These are phyloP conservation scores for Fusarium nelsonii DNA, from an alignment of 2,329 filamentous ascomycete species.

Conservation along the genomic window DNA sequence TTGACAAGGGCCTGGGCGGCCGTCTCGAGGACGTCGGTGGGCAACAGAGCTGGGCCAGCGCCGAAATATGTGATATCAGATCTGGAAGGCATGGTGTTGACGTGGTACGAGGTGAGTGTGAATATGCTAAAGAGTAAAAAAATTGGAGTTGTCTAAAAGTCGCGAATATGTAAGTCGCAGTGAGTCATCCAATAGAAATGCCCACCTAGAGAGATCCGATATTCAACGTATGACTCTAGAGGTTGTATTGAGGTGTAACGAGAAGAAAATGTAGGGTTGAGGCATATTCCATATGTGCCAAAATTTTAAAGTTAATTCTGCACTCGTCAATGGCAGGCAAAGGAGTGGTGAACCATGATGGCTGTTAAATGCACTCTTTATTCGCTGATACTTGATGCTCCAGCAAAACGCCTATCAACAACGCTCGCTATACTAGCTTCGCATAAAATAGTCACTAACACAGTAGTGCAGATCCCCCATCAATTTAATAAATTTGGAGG, in stretches of 20 bases:
- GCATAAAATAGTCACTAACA: constrained; percentile 10
- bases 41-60: constrained; percentile 88
- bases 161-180: constrained; percentile 19
- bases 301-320: background rate
- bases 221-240: constrained; percentile 35
- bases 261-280: constrained; percentile 7
- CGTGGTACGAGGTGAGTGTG: constrained; percentile 16
- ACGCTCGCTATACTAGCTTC: constrained; percentile 18
- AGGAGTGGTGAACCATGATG: constrained; percentile 18
- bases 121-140: constrained; percentile 27
- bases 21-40: constrained; percentile 81
- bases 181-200: constrained; percentile 47
- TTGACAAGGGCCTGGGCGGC: constrained; percentile 84
- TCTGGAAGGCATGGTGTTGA: constrained; percentile 72
- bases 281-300: constrained; percentile 1
- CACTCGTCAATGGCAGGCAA: constrained; percentile 13
- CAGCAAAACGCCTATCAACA: constrained; percentile 16
- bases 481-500: background rate
- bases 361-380: constrained; percentile 29
- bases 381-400: constrained; percentile 27
- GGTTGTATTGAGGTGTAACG: background rate
- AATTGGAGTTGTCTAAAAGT: constrained; percentile 28
- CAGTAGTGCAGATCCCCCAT: background rate
- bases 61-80: constrained; percentile 87
- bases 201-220: constrained; percentile 23